phyloP scores from a whole-genome alignment of 2,329 filamentous ascomycete species.

The Apiospora rasikravindrae region DNA sequence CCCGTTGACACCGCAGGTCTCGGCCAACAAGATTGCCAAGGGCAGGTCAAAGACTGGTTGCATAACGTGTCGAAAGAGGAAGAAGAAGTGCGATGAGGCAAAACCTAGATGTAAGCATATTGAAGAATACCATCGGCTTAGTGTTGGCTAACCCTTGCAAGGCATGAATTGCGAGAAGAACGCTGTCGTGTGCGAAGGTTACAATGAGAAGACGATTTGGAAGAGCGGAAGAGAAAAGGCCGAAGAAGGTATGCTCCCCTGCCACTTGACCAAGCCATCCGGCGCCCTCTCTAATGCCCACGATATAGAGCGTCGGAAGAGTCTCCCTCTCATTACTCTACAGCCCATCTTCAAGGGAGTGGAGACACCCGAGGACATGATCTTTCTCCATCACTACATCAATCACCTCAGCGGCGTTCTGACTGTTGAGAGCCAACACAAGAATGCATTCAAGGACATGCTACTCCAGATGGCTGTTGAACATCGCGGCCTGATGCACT shows the following conservation, averaged over 20 bases:
- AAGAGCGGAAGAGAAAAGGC: slow-evolving; percentile 80
- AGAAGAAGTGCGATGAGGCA: slow-evolving; percentile 76
- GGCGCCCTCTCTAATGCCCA: slow-evolving; percentile 27
- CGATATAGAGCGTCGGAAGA: slow-evolving; percentile 53
- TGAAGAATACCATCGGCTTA: not conserved
- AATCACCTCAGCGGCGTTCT: slow-evolving; percentile 79
- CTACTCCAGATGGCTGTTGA: slow-evolving; percentile 81
- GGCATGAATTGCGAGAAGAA: slow-evolving; percentile 93
- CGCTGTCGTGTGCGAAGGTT: slow-evolving; percentile 88
- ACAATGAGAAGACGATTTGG: slow-evolving; percentile 86
- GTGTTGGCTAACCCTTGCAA: slow-evolving; percentile 42
- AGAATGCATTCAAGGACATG: slow-evolving; percentile 86
- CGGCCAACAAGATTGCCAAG: slow-evolving; percentile 75
- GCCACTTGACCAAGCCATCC: slow-evolving; percentile 16
- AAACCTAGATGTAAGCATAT: slow-evolving; percentile 66
- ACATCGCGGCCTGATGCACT: slow-evolving; percentile 87
- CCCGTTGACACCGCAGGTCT: slow-evolving; percentile 60
- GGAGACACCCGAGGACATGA: slow-evolving; percentile 78
- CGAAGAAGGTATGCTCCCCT: slow-evolving; percentile 62
- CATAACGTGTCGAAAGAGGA: slow-evolving; percentile 70
- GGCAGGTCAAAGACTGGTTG: slow-evolving; percentile 73
- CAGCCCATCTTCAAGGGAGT: slow-evolving; percentile 78
- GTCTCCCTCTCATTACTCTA: slow-evolving; percentile 60
- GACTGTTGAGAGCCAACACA: slow-evolving; percentile 79
- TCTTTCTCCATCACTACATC: slow-evolving; percentile 85